Evolutionary conservation across 805 yeast genomes (phyloP).

Genomic region (Candida boidinii): DNA sequence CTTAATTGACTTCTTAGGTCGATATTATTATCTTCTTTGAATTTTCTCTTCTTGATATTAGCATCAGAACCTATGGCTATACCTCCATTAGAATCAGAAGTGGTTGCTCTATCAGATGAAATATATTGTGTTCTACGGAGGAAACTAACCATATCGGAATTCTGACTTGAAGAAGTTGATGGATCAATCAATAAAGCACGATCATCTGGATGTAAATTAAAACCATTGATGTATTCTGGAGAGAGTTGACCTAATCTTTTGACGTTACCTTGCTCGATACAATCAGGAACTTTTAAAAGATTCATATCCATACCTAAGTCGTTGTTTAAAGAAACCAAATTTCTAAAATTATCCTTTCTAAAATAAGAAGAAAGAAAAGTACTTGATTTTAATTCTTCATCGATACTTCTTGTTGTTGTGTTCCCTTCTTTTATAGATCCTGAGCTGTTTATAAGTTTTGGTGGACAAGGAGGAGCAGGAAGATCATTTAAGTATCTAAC

Average conservation of each 20-base stretch:
- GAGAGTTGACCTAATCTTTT: slow-evolving; percentile 21
- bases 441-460: slow-evolving; percentile 60
- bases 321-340: slow-evolving; percentile 49
- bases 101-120: slow-evolving; percentile 43
- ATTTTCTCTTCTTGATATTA: slow-evolving; percentile 8
- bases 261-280: slow-evolving; percentile 42
- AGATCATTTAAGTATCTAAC: slow-evolving; percentile 77
- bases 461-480: slow-evolving; percentile 92
- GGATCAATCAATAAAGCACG: slow-evolving; percentile 75
- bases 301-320: slow-evolving; percentile 73
- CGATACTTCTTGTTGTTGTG: slow-evolving; percentile 21
- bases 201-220: slow-evolving; percentile 69
- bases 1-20: slow-evolving; percentile 58
- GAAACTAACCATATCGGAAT: slow-evolving; percentile 36
- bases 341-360: slow-evolving; percentile 63
- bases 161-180: slow-evolving; percentile 37
- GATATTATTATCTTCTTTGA: slow-evolving; percentile 26
- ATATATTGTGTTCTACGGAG: slow-evolving; percentile 92
- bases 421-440: no score
- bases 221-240: slow-evolving; percentile 14
- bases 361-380: slow-evolving; percentile 61
- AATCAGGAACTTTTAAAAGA: slow-evolving; percentile 54
- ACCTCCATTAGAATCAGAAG: slow-evolving; percentile 14
- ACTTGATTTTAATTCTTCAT: slow-evolving; percentile 36
- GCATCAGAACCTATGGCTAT: slow-evolving; percentile 13